Conservation (phyloP, 2,329 filamentous ascomycete genomes). For the Whalleya microplaca region DNA sequence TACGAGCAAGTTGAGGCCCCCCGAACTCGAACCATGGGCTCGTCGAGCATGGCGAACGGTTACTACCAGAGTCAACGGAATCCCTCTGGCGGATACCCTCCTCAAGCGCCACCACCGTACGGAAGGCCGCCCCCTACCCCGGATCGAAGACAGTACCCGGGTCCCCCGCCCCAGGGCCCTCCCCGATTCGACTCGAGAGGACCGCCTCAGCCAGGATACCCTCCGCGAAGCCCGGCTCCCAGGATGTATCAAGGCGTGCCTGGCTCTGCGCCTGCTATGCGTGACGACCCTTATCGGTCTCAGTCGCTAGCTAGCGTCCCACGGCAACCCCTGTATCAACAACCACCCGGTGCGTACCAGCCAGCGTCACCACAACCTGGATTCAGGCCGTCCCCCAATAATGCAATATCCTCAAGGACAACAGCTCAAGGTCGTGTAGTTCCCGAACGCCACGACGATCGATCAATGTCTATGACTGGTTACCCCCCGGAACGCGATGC, state of each 20-base stretch:
- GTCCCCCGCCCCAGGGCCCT: slow-evolving; percentile 49
- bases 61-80: slow-evolving; percentile 60
- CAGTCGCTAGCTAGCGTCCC: slow-evolving; percentile 83
- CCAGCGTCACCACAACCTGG: slow-evolving; percentile 67
- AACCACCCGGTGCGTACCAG: slow-evolving; percentile 61
- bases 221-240: slow-evolving; percentile 53
- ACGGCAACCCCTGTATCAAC: slow-evolving; percentile 73
- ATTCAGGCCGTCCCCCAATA: slow-evolving; percentile 79
- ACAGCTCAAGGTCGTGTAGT: slow-evolving; percentile 92
- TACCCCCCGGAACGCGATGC: slow-evolving; percentile 76
- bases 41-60: slow-evolving; percentile 50
- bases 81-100: slow-evolving; percentile 52
- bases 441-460: slow-evolving; percentile 87
- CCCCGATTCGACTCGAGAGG: slow-evolving; percentile 68
- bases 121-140: slow-evolving; percentile 49
- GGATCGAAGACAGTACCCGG: slow-evolving; percentile 70
- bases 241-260: slow-evolving; percentile 63
- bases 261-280: slow-evolving; percentile 70
- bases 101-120: slow-evolving; percentile 41
- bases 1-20: slow-evolving; percentile 44
- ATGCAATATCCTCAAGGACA: slow-evolving; percentile 68
- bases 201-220: slow-evolving; percentile 49
- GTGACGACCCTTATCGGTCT: slow-evolving; percentile 86
- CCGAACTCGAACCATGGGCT: slow-evolving; percentile 48
- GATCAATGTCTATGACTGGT: slow-evolving; percentile 94